Base-by-base conservation (phyloP, 192 early-diverging fungal species). In the Podila verticillata region DNA sequence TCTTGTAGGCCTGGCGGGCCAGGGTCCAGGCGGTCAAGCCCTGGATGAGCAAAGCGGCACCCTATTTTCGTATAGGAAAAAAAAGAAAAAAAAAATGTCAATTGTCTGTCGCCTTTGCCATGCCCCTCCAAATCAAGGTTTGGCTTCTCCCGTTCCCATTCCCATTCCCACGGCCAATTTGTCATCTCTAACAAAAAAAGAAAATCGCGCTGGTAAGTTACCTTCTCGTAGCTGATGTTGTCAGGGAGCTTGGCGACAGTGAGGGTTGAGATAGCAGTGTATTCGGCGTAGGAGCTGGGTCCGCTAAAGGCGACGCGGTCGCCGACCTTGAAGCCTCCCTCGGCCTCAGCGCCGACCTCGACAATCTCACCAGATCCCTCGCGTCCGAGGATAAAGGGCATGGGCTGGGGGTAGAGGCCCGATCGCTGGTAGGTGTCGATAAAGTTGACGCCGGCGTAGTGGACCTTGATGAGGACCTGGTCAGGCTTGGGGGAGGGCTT, bases 381-480 rank as follows among this genome's bases (percentile, higher is more conserved):
- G 22, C 91, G 84, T 31, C 96, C 96, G 31, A 92, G 83, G 57
- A 89, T 85, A 44, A 86, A 88, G 5, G 94, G 94, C 2, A 92
- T 72, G 4, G 86, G 61, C 13, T 90, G 61, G 48, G 84, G 85
- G 73, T 96, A 96, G 10, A 94, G 82, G 35, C 96, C 96, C 17
- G 85, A 85, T 60, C 96, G 92, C 57, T 94, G 94, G 81, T 96
- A 95, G 0, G 92, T 97, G 81, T 98, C 97, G 65, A 97, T 95
- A 59, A 91, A 95, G 84, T 97, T 98, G 48, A 98, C 88, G 6
- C 96, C 96, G 13, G 90, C 85, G 60, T 83, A 92, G 1, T 84
- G 73, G 84, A 96, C 96, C 62, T 88, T 87, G 54, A 97, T 88
- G n/a, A 96, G 81, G 8, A 96, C 68, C 31, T 91, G 84, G 22